Evolutionary conservation across 176 grass and related monocot species (phyloP).

Genomic region (Phoenix dactylifera): DNA sequence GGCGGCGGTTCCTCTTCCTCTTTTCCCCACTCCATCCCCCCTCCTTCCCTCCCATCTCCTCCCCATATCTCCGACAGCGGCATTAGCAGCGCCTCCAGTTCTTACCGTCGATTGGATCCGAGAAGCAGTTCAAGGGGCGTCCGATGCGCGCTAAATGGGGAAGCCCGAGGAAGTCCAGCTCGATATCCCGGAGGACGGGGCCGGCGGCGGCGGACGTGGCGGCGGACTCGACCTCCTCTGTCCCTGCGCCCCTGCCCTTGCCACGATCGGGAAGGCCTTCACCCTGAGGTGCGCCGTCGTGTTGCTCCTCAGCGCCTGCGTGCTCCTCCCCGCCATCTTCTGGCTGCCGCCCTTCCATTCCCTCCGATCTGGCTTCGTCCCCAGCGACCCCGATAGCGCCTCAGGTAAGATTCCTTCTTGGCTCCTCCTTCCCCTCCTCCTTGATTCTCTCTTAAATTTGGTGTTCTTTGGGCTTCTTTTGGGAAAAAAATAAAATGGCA

Average conservation of each 20-base stretch:
- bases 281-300: slow-evolving; percentile 39
- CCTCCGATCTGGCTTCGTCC: slow-evolving; percentile 20
- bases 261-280: neutral
- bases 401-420: slow-evolving; percentile 20
- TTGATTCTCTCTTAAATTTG: neutral
- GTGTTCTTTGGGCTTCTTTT: slow-evolving; percentile 11
- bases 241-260: neutral
- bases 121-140: too few species aligned
- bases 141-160: slow-evolving; percentile 46
- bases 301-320: slow-evolving; percentile 33
- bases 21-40: too few species aligned
- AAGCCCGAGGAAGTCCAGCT: slow-evolving; percentile 60
- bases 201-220: slow-evolving; percentile 13
- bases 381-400: slow-evolving; percentile 31
- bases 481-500: too few species aligned
- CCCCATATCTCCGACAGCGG: too few species aligned
- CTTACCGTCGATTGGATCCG: too few species aligned
- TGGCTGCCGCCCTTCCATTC: slow-evolving; percentile 32
- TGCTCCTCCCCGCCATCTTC: slow-evolving; percentile 45
- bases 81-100: too few species aligned
- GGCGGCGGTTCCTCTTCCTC: too few species aligned
- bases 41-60: too few species aligned
- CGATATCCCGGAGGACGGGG: slow-evolving; percentile 20
- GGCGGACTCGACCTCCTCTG: slow-evolving; percentile 14
- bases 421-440: neutral